A percentile compares a stretch with the other conserved stretches of the same genome.
Evolutionary conservation across 1,284 basidiomycete species (phyloP).

Genomic region (Malassezia psittaci): DNA sequence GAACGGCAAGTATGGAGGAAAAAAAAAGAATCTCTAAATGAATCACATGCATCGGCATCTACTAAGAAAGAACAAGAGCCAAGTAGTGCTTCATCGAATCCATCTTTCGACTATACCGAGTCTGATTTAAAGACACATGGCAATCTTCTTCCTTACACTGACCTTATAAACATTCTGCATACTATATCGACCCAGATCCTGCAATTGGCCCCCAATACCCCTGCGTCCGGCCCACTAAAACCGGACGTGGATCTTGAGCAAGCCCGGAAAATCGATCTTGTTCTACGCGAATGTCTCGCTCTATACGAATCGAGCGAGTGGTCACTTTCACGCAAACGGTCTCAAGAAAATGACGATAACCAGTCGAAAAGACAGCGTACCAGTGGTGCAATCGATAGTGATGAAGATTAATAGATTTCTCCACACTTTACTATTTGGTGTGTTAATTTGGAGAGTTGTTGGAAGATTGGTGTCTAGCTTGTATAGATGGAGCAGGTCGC

Average conservation of each 20-base stretch:
- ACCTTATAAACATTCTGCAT: conserved; percentile 60
- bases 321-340: conserved; percentile 2
- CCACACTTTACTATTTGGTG: background rate
- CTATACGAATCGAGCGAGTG: background rate
- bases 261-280: conserved; percentile 28
- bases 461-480: too few relatives aligned
- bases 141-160: conserved; percentile 51
- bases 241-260: conserved; percentile 21
- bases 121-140: conserved; percentile 6
- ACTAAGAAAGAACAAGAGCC: background rate
- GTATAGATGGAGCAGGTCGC: too few relatives aligned
- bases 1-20: conserved; percentile 2
- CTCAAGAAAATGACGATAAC: background rate
- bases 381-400: conserved; percentile 3
- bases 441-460: background rate
- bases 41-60: background rate
- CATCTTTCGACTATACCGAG: background rate
- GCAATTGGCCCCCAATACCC: background rate
- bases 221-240: conserved; percentile 5
- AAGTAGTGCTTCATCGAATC: background rate
- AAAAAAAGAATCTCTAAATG: conserved; percentile 21
- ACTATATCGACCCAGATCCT: conserved; percentile 17
- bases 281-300: conserved; percentile 1
- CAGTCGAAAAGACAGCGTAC: conserved; percentile 5
- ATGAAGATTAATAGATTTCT: conserved; percentile 1